phyloP scores from a whole-genome alignment of 2,329 filamentous ascomycete species.

The Colletotrichum acutatum region DNA sequence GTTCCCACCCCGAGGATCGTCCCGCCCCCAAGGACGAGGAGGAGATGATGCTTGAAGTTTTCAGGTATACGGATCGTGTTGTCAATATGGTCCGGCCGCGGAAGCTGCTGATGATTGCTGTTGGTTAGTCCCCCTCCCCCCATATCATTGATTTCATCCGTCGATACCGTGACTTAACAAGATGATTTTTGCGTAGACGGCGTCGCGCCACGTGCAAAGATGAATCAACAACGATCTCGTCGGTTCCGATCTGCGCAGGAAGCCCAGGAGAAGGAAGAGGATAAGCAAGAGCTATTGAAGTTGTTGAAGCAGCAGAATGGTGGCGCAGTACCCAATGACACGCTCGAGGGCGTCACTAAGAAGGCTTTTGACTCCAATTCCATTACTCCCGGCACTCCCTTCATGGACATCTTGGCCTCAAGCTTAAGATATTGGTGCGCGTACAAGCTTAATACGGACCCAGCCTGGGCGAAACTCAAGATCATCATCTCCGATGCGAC shows the following conservation, averaged over 20 bases:
- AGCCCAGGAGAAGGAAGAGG: conserved; percentile 91
- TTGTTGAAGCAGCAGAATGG: conserved; percentile 83
- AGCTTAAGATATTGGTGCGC: conserved; percentile 96
- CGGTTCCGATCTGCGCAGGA: conserved; percentile 96
- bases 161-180: conserved; percentile 33
- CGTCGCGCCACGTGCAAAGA: conserved; percentile 96
- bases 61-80: conserved; percentile 98
- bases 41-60: conserved; percentile 99
- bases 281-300: conserved; percentile 89
- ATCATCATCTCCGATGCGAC: conserved; percentile 98
- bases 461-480: conserved; percentile 94
- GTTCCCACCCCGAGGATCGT: conserved; percentile 94
- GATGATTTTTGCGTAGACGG: conserved; percentile 70
- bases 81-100: conserved; percentile 98
- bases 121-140: conserved; percentile 68
- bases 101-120: conserved; percentile 96
- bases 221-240: conserved; percentile 98
- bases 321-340: conserved; percentile 70
- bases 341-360: conserved; percentile 73
- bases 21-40: conserved; percentile 93
- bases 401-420: conserved; percentile 94
- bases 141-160: conserved; percentile 18
- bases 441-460: conserved; percentile 97
- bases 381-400: conserved; percentile 96
- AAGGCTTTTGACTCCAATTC: conserved; percentile 91